Conservation (phyloP, 2,329 filamentous ascomycete species). For the Alternaria longipes region DNA sequence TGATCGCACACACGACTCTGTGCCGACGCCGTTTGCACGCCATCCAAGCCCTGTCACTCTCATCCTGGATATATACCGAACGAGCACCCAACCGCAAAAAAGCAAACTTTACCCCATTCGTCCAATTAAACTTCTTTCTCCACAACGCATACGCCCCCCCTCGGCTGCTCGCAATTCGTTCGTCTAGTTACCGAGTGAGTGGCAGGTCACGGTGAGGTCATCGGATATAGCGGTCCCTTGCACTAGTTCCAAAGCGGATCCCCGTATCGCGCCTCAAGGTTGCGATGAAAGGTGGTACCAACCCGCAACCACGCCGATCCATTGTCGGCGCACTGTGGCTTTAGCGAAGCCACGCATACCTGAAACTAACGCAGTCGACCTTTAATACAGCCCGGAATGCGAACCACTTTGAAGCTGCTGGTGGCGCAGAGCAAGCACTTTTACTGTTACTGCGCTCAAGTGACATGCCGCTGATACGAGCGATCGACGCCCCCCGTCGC, state of each 20-base stretch:
- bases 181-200: constrained; percentile 2
- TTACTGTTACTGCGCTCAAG: background rate
- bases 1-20: constrained; percentile 12
- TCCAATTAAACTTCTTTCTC: constrained; percentile 9
- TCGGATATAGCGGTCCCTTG: constrained; percentile 9
- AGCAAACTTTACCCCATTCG: constrained; percentile 6
- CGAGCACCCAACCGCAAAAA: constrained; percentile 2
- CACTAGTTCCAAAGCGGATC: constrained; percentile 5
- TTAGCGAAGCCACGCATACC: background rate
- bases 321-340: background rate
- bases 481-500: constrained; percentile 6
- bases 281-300: constrained; percentile 7
- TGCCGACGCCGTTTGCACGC: constrained; percentile 15
- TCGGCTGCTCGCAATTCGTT: background rate
- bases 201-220: constrained; percentile 18
- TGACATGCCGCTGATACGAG: constrained; percentile 10
- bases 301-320: background rate
- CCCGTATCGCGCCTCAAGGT: constrained; percentile 1
- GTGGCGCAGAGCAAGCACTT: background rate
- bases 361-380: background rate
- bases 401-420: background rate
- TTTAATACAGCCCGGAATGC: background rate
- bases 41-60: constrained; percentile 11
- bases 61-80: constrained; percentile 7
- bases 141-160: constrained; percentile 1